Evolutionary conservation across 768 basidiomycete genomes (phyloP), one percentile per base, ranked within the genome.

Genomic region (Lentinula raphanica): DNA sequence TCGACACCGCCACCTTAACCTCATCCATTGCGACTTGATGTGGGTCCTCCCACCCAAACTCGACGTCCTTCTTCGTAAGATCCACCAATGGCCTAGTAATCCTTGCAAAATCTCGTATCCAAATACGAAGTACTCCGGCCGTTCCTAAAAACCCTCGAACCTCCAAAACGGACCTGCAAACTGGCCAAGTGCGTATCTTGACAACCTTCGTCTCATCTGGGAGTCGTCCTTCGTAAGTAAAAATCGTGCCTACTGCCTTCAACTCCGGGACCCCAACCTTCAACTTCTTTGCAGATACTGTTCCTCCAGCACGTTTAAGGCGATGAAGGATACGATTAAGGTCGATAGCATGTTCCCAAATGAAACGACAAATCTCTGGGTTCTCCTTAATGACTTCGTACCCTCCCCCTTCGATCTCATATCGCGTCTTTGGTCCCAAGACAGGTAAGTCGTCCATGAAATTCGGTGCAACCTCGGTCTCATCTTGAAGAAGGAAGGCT

Each of bases 291-390:
- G 57, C 65, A 3, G 66, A 69, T 36, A 71, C 67, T 3, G 71
- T 75, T 0, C 61, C 70, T 4, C 74, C 70, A 5, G 59, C 56
- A 36, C 64, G 60, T 29, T 64, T 68, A 2, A 78, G 64, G 1
- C 67, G 54, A 28, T 72, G 68, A 0, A 77, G 59, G 9, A 77
- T 60, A 3, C 71, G 59, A 53, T 78, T 72, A 21, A 75, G 54
- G 44, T 69, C 65, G 3, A 66, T 23, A 2, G 71, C 60, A 59
- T 78, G 75, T 60, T 76, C 72, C 71, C 72, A 76, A 1, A 75
- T 58, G 46, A 73, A 75, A 1, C 63, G 55, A 0, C 70, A 12
- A 15, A 62, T 62, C 6, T 59, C 58, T 9, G 53, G 12, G 49
- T 62, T 62, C 32, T 56, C 53, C 4, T 54, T 44, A 2, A 62